Evolutionary conservation across 2,329 filamentous ascomycete genomes (phyloP), one percentile per base, ranked within the genome.

Genomic region (Amauroascus niger): DNA sequence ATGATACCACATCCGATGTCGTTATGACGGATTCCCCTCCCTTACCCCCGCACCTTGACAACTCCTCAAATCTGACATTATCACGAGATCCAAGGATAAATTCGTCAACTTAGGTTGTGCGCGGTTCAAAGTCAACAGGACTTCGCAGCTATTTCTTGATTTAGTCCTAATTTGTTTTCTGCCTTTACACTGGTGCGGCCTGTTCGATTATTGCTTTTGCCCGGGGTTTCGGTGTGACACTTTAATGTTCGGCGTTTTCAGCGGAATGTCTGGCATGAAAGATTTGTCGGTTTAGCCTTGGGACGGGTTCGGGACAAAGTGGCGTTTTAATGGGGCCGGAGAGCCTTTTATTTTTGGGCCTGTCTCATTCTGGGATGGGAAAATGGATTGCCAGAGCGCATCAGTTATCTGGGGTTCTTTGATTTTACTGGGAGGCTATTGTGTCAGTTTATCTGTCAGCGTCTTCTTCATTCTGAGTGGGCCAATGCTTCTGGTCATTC

Each of bases 11-110:
- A 7, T 30, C 46, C 13, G 56, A 58, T 56, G 32, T 46, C 24
- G 48, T 55, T n/a, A 58, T 58, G 56, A 51, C 55, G 22, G 54
- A 58, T 55, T 49, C 39, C 16, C 40, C 53, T 7, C 6, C 48
- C 22, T 22, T 32, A 37, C 46, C 40, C 6, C 28, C 43, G 18
- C 32, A 32, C 26, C 1, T n/a, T 32, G 49, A 44, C 7, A 52
- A 18, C 14, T 41, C 53, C 16, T 51, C 39, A 3, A 51, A 35
- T 44, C 28, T 39, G 11, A 13, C 39, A 41, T 20, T 41, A 46
- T 22, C 48, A 35, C 53, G 49, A 51, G 53, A 55, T 52, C 48
- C 53, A 32, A 28, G 53, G 33, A 33, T 52, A 18, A 44, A 55
- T n/a, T 18, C 46, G 37, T n/a, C 30, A n/a, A 35, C 49, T 14